Percentiles rank a stretch among this genome's conserved stretches.
phyloP scores from a whole-genome alignment of 106 monocot species.

The Phalaenopsis equestris region DNA sequence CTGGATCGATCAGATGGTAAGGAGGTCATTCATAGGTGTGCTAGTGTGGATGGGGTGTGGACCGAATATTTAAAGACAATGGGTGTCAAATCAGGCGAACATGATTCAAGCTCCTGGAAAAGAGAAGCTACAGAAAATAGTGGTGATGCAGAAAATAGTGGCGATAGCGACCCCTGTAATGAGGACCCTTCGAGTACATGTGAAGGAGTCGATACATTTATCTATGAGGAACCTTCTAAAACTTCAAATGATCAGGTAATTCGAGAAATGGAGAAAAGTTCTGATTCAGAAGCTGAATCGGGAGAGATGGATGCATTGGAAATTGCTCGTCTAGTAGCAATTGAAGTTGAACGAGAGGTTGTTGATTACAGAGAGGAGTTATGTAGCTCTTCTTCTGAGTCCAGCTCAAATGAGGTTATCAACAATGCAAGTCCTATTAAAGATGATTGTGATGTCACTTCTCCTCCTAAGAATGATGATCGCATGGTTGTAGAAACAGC shows the following conservation, averaged over 20 bases:
- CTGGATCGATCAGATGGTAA: background rate
- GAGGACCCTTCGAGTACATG: background rate
- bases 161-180: background rate
- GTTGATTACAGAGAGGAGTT: conserved; percentile 63
- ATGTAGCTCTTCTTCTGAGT: conserved; percentile 46
- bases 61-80: conserved; percentile 2
- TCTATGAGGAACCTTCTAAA: conserved; percentile 5
- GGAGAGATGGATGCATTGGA: conserved; percentile 63
- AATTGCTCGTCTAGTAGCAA: conserved; percentile 67
- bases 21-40: background rate
- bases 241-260: background rate
- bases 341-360: conserved; percentile 65
- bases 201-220: background rate
- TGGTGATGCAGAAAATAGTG: background rate
- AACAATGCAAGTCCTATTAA: conserved; percentile 3
- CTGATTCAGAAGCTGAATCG: conserved; percentile 35
- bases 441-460: conserved; percentile 17
- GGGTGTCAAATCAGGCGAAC: conserved; percentile 2
- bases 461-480: conserved; percentile 21
- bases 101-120: background rate
- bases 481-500: conserved; percentile 5
- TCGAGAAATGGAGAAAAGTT: background rate
- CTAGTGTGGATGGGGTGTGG: background rate
- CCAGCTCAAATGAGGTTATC: conserved; percentile 13
- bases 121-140: conserved; percentile 7